A percentile compares a stretch with the other conserved stretches of the same genome.
Conservation (phyloP, 1,139 yeast species). For the Yamadazyma triangularis region DNA sequence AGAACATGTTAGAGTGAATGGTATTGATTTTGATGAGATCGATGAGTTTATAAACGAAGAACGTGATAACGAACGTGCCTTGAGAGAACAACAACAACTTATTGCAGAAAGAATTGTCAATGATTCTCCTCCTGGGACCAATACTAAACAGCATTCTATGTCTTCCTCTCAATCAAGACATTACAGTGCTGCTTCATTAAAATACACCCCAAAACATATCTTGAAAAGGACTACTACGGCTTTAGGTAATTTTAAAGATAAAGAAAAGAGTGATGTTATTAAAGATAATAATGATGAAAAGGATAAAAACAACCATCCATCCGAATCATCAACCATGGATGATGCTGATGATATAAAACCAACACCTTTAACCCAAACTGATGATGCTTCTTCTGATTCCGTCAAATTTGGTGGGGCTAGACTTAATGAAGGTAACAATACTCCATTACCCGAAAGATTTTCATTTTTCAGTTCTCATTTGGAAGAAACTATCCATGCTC, state of each 20-base stretch:
- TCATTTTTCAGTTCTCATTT: constrained; percentile 76
- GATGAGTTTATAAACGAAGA: constrained; percentile 68
- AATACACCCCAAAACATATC: constrained; percentile 52
- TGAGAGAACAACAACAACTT: constrained; percentile 28
- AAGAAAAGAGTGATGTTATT: neutral
- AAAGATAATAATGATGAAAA: constrained; percentile 3
- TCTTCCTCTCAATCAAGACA: constrained; percentile 12
- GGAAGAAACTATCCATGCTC: constrained; percentile 86
- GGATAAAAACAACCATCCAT: constrained; percentile 11
- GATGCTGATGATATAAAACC: constrained; percentile 13
- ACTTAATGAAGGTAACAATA: neutral
- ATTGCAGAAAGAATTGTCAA: constrained; percentile 22
- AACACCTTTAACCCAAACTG: no score
- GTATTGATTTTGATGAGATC: constrained; percentile 75
- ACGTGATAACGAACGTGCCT: constrained; percentile 22
- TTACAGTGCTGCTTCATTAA: constrained; percentile 47
- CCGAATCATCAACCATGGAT: constrained; percentile 26
- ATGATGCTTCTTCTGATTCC: constrained; percentile 15
- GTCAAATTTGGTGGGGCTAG: constrained; percentile 33
- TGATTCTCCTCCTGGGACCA: no score
- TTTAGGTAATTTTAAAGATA: constrained; percentile 1
- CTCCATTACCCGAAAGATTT: constrained; percentile 60
- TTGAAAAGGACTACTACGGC: constrained; percentile 17
- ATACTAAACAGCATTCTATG: constrained; percentile 3
- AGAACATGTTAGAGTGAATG: constrained; percentile 63